Evolutionary conservation across 352 stramenopile species (phyloP), one percentile per base, ranked within the genome.

Genomic region (Aphanomyces cochlioides): DNA sequence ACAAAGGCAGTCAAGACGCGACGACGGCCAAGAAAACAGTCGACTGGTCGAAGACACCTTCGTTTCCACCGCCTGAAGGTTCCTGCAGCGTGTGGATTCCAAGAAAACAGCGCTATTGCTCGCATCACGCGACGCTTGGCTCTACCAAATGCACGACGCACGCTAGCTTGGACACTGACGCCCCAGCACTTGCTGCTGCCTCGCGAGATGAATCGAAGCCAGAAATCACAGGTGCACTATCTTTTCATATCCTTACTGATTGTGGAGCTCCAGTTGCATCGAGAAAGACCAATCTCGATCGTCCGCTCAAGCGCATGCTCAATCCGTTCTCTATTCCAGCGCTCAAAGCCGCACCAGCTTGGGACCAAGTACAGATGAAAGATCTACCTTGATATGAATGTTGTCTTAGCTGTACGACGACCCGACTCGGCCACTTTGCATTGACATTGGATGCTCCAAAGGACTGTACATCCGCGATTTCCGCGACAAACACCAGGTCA

Each of bases 391-490:
- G 8, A 2, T 19, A 7, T n/a, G 10, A 37, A 19, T 13, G 6
- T 61, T 19, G 15, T 41, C 7, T 7, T 61, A 61, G 54, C 1
- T 61, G 6, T 61, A 40, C 54, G 13, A 28, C 12, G 54, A 61
- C 34, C 54, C 54, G 7, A 40, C 54, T 28, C n/a, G 39, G 54
- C 54, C 54, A 17, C 54, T 61, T 5, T 61, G 54, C 54, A 61
- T 61, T 37, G 54, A 61, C 54, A 61, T 61, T 41, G 54, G 54
- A 41, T 61, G 54, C n/a, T 61, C 54, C 19, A 61, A 61, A 37
- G 54, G 54, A 15, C 28, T 61, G 13, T 61, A 61, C 54, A 61
- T 61, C 21, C 54, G 54, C 54, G 54, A 61, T 5, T 61, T 45
- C 3, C 54, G 54, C 7, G 54, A 61, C 28, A 61, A 61, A 37